Percentiles rank a stretch among this genome's conserved stretches.
Evolutionary conservation across 2,329 filamentous ascomycete genomes (phyloP).

Genomic region (Neonectria punicea): DNA sequence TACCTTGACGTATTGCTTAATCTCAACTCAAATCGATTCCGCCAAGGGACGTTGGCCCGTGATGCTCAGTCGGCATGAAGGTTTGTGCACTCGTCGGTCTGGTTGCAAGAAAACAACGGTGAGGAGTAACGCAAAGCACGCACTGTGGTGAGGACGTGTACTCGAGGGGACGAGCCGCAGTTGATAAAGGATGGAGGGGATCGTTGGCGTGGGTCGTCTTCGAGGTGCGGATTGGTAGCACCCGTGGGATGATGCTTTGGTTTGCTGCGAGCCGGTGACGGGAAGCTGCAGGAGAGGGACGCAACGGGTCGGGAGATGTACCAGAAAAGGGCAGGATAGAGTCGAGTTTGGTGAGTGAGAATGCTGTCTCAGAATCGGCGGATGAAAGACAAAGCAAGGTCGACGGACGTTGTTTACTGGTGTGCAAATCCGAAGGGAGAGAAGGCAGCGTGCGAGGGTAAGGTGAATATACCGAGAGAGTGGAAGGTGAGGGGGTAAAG

Average conservation of each 20-base stretch:
- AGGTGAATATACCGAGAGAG: conserved; percentile 11
- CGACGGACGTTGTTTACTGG: conserved; percentile 27
- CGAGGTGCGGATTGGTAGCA: conserved; percentile 27
- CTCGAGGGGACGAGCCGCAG: conserved; percentile 13
- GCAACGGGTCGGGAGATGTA: conserved; percentile 29
- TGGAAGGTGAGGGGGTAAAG: conserved; percentile 19
- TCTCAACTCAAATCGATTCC: conserved; percentile 5
- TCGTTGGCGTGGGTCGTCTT: conserved; percentile 24
- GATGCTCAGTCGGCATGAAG: conserved; percentile 21
- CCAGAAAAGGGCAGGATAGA: conserved; percentile 35
- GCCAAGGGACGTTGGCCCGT: conserved; percentile 1
- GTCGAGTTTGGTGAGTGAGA: conserved; percentile 34
- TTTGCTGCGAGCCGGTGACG: conserved; percentile 39
- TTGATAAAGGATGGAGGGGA: conserved; percentile 6
- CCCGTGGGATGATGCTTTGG: conserved; percentile 36
- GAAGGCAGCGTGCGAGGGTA: conserved; percentile 15
- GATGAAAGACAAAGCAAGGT: conserved; percentile 35
- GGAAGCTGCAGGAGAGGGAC: conserved; percentile 39
- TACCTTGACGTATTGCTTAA: conserved; percentile 33
- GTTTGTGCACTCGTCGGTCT: conserved; percentile 5
- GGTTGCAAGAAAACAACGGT: not conserved
- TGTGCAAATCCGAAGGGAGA: conserved; percentile 41
- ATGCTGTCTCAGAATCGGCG: conserved; percentile 41
- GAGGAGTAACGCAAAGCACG: conserved; percentile 23
- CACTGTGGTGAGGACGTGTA: conserved; percentile 19